Percentiles rank a stretch among this genome's conserved stretches.
phyloP scores from a whole-genome alignment of 805 yeast genomes.

The Candida silvatica region DNA sequence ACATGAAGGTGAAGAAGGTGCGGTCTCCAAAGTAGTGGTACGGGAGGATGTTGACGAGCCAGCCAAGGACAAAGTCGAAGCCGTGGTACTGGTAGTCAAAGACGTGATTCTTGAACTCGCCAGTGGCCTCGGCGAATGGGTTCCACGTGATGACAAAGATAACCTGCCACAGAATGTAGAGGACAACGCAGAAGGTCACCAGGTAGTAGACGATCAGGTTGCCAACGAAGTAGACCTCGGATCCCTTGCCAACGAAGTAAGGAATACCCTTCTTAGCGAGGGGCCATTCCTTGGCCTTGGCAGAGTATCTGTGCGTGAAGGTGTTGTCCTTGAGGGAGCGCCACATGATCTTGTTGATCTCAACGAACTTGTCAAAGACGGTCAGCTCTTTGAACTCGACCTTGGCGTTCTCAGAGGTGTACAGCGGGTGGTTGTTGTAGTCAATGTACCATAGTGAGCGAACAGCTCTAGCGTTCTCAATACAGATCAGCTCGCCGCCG shows the following conservation, averaged over 20 bases:
- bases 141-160: constrained; percentile 11
- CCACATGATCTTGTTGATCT: constrained; percentile 52
- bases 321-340: constrained; percentile 37
- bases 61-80: constrained; percentile 42
- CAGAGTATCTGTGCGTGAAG: constrained; percentile 1
- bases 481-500: constrained; percentile 86
- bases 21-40: constrained; percentile 30
- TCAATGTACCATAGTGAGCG: constrained; percentile 75
- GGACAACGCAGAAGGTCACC: constrained; percentile 27
- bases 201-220: constrained; percentile 51
- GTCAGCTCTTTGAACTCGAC: constrained; percentile 25
- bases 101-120: constrained; percentile 2
- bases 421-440: constrained; percentile 46
- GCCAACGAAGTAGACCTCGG: constrained; percentile 49
- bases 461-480: constrained; percentile 59
- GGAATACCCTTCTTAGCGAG: constrained; percentile 47
- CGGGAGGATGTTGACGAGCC: constrained; percentile 50
- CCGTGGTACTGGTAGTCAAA: constrained; percentile 17
- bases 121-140: constrained; percentile 10
- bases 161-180: constrained; percentile 9
- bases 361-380: constrained; percentile 43
- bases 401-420: constrained; percentile 24
- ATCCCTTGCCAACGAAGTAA: constrained; percentile 39
- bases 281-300: constrained; percentile 53
- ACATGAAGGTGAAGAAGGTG: constrained; percentile 35